These are phyloP conservation scores for Macadamia tetraphylla DNA, from an alignment of 164 flowering plant genomes.

Conservation along the genomic window DNA sequence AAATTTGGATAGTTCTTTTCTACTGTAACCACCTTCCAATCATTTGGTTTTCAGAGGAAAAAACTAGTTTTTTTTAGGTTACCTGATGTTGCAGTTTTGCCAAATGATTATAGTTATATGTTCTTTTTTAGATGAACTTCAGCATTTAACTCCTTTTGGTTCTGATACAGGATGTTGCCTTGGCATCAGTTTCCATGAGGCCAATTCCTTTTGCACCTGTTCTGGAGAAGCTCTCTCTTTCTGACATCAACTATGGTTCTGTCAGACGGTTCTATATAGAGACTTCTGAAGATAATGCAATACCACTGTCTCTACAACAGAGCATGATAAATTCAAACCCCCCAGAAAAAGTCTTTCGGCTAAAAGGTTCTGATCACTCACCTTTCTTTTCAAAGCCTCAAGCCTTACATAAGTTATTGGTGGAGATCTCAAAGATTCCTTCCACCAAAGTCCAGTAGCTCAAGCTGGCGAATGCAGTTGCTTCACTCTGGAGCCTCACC, in stretches of 20 bases:
- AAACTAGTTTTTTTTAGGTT: no score
- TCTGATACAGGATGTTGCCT: slow-evolving; percentile 65
- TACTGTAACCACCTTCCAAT: no score
- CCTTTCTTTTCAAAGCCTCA: slow-evolving; percentile 99
- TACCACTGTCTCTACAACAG: slow-evolving; percentile 64
- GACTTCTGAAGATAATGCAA: slow-evolving; percentile 79
- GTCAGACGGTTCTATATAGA: slow-evolving; percentile 78
- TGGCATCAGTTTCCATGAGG: slow-evolving; percentile 95
- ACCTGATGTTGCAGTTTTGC: no score
- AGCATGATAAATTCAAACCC: slow-evolving; percentile 57
- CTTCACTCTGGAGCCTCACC: slow-evolving; percentile 9
- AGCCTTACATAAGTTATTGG: slow-evolving; percentile 68
- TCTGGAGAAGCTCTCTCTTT: slow-evolving; percentile 73
- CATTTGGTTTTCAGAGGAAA: no score
- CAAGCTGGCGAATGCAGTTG: background rate
- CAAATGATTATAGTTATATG: no score
- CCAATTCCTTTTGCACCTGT: slow-evolving; percentile 86
- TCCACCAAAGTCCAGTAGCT: background rate
- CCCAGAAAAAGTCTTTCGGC: slow-evolving; percentile 67
- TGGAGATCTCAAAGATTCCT: slow-evolving; percentile 66
- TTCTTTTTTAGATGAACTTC: background rate
- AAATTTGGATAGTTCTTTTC: no score
- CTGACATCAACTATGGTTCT: slow-evolving; percentile 69
- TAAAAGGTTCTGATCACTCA: slow-evolving; percentile 93
- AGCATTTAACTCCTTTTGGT: background rate